These are phyloP conservation scores for Dryas drummondii DNA, from an alignment of 306 rosid genomes.

Conservation along the genomic window DNA sequence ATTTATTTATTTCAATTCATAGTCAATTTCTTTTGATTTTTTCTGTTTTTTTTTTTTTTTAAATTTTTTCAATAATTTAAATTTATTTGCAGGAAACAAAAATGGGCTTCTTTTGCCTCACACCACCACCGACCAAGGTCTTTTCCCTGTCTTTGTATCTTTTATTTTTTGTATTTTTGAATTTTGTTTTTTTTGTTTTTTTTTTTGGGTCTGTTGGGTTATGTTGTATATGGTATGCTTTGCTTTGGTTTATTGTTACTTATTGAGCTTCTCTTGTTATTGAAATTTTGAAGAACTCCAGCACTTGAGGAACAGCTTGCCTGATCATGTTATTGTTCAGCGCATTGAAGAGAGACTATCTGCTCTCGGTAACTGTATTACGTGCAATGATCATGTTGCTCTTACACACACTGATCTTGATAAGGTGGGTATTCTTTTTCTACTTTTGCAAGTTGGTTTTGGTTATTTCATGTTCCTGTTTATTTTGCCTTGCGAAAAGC, in stretches of 20 bases:
- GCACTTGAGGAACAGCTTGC: constrained; percentile 91
- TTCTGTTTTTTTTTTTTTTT: neutral
- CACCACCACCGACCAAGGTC: constrained; percentile 91
- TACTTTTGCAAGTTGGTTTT: neutral
- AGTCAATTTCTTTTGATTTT: neutral
- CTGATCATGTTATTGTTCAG: constrained; percentile 89
- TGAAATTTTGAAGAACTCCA: constrained; percentile 67
- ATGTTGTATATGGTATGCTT: neutral
- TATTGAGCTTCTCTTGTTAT: constrained; percentile 8
- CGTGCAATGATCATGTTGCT: constrained; percentile 96
- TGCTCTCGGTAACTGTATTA: constrained; percentile 90
- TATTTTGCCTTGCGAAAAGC: neutral
- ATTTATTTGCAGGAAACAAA: constrained; percentile 64
- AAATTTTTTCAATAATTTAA: neutral
- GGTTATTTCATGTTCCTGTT: neutral
- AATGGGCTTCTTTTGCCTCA: constrained; percentile 97
- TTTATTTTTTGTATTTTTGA: neutral
- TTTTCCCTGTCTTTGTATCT: neutral
- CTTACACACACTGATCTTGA: constrained; percentile 95
- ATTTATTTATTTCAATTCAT: neutral
- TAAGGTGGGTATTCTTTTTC: constrained; percentile 62
- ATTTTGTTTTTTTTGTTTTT: neutral
- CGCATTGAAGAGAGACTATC: constrained; percentile 85
- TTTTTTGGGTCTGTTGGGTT: neutral
- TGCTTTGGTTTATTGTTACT: neutral